Conservation (phyloP, 2,329 filamentous ascomycete genomes). For the Zymoseptoria brevis region DNA sequence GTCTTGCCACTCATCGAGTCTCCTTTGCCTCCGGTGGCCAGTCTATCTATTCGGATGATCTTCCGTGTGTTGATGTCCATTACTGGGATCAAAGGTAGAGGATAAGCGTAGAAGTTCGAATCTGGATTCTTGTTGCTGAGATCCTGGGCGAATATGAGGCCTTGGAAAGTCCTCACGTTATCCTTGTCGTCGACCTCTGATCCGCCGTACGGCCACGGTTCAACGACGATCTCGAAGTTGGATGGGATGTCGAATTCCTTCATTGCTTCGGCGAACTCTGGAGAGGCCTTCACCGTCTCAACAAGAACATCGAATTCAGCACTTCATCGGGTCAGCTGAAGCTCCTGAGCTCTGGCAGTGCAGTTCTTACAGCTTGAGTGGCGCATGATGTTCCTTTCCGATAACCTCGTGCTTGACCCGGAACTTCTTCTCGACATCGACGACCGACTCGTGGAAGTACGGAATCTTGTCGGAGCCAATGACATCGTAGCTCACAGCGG, state of each 20-base stretch:
- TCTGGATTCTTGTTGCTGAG: constrained; percentile 37
- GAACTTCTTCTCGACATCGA: constrained; percentile 20
- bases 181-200: constrained; percentile 22
- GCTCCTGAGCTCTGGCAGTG: not conserved
- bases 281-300: constrained; percentile 44
- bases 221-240: constrained; percentile 24
- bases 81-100: constrained; percentile 26
- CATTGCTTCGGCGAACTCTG: constrained; percentile 22
- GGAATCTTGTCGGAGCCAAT: constrained; percentile 44
- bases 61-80: constrained; percentile 23
- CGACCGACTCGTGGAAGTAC: constrained; percentile 47
- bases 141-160: constrained; percentile 26
- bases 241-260: constrained; percentile 25
- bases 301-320: constrained; percentile 42
- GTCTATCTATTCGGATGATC: constrained; percentile 26
- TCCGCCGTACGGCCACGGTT: constrained; percentile 28
- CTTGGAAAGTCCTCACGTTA: constrained; percentile 25
- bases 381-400: constrained; percentile 23
- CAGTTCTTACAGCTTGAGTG: constrained; percentile 20
- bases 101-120: constrained; percentile 28
- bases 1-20: constrained; percentile 32
- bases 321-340: constrained; percentile 28
- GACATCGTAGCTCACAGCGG: constrained; percentile 51
- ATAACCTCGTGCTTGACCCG: constrained; percentile 25
- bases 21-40: constrained; percentile 26